Base-by-base conservation (phyloP, 139 green algal species). In the Ulvella scutata region DNA sequence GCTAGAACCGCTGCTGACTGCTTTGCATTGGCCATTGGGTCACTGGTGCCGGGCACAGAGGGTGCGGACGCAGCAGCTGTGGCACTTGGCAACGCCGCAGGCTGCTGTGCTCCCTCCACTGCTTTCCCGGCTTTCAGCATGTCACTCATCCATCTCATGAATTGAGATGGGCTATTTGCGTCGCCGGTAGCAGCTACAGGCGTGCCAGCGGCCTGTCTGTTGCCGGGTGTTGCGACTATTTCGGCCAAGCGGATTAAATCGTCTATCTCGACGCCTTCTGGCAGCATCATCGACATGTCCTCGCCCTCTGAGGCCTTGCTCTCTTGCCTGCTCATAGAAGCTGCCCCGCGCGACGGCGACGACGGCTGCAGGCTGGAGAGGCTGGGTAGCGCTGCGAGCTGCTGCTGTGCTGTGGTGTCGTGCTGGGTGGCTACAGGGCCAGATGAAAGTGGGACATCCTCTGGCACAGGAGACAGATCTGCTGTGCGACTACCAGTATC, bases 201-300 rank as follows among this genome's bases (percentile, higher is more conserved):
- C n/a, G n/a, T n/a, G n/a, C 10, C 51, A 26, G 13, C 51, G 9
- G 31, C 51, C 21, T 17, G 17, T n/a, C n/a, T n/a, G n/a, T n/a
- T n/a, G n/a, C n/a, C n/a, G n/a, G 51, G 51, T 6, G n/a, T 26
- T 10, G 51, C 33, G n/a, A 67, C 51, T 13, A 67, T 67, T 26
- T 67, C 51, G 9, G 51, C 51, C 1, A 67, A 26, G n/a, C 51
- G 51, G 51, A 67, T 67, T n/a, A 67, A 26, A 26, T 67, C 51
- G 17, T 67, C 51, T 26, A 67, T n/a, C 51, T 67, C 51, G 4
- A 67, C 51, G 20, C 51, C 51, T 26, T 67, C n/a, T 26, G 51
- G 51, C 51, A 67, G 51, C 51, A 67, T 67, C 51, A 67, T 67
- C 51, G 51, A n/a, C 13, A 67, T 26, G n/a, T 67, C 51, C 51